phyloP scores from a whole-genome alignment of 2,329 filamentous ascomycete species.

The Beauveria sp. region DNA sequence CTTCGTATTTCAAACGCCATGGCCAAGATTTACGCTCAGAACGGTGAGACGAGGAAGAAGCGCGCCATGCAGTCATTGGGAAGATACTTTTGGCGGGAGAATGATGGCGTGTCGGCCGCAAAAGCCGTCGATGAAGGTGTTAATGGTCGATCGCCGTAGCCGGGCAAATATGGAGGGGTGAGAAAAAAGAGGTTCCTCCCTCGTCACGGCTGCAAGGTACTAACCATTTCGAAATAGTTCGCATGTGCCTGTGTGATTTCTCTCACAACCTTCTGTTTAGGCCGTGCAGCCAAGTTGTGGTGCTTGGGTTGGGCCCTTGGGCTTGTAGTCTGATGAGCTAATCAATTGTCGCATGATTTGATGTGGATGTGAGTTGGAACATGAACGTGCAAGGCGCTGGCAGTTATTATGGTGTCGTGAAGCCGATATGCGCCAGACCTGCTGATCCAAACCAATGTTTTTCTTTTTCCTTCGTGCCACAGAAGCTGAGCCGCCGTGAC shows the following conservation, averaged over 20 bases:
- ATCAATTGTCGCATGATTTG: background rate
- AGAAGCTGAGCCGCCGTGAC: background rate
- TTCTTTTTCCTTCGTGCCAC: background rate
- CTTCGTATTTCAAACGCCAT: background rate
- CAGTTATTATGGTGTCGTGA: too few species aligned
- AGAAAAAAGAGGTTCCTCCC: background rate
- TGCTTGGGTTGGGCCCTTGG: too few species aligned
- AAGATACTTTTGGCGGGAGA: background rate
- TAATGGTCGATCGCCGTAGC: slow-evolving; percentile 9
- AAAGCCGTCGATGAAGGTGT: slow-evolving; percentile 7
- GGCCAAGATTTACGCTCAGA: background rate
- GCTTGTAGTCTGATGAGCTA: too few species aligned
- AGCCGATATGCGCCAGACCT: background rate
- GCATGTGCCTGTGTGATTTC: background rate
- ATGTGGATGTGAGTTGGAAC: background rate
- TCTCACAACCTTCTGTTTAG: too few species aligned
- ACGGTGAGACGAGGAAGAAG: background rate
- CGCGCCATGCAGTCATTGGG: background rate
- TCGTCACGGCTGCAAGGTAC: background rate
- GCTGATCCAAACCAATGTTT: background rate
- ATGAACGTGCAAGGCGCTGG: too few species aligned
- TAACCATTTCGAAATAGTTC: background rate
- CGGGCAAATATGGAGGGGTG: background rate
- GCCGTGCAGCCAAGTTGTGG: too few species aligned
- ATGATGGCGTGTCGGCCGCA: background rate